Evolutionary conservation across 2,329 filamentous ascomycete species (phyloP).

Genomic region (Tolypocladium ovalisporum): DNA sequence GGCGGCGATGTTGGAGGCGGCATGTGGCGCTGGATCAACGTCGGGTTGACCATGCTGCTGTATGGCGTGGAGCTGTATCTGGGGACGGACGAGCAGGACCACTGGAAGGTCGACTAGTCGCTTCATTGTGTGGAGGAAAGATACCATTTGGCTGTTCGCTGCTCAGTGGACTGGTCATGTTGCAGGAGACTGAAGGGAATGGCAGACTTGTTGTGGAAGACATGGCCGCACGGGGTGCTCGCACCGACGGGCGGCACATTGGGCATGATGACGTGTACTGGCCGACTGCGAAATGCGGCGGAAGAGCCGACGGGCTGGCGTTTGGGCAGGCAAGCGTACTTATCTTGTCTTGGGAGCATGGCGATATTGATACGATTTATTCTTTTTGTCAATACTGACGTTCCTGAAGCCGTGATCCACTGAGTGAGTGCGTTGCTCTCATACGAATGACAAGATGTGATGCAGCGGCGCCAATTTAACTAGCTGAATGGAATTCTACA

Average conservation of each 20-base stretch:
- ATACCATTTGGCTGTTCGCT: neutral
- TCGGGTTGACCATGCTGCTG: slow-evolving; percentile 76
- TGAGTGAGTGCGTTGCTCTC: too few species aligned
- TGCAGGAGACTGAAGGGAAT: neutral
- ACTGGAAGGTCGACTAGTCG: slow-evolving; percentile 85
- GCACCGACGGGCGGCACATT: neutral
- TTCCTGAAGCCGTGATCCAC: neutral
- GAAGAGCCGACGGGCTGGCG: slow-evolving; percentile 10
- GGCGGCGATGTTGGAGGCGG: slow-evolving; percentile 73
- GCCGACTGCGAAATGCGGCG: neutral
- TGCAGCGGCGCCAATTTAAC: neutral
- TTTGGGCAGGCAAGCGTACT: slow-evolving; percentile 17
- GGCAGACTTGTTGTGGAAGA: neutral
- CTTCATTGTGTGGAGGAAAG: neutral
- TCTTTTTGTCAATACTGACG: slow-evolving; percentile 8
- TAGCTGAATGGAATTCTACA: neutral
- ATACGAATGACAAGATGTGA: neutral
- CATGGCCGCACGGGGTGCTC: neutral
- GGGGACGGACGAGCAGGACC: slow-evolving; percentile 73
- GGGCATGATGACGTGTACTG: neutral
- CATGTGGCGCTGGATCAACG: slow-evolving; percentile 87
- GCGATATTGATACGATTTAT: slow-evolving; percentile 18
- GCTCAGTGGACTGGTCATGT: neutral
- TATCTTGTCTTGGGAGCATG: slow-evolving; percentile 19
- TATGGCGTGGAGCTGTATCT: slow-evolving; percentile 88